Evolutionary conservation across 257 asterid species (phyloP).

Genomic region (Salvia miltiorrhiza): DNA sequence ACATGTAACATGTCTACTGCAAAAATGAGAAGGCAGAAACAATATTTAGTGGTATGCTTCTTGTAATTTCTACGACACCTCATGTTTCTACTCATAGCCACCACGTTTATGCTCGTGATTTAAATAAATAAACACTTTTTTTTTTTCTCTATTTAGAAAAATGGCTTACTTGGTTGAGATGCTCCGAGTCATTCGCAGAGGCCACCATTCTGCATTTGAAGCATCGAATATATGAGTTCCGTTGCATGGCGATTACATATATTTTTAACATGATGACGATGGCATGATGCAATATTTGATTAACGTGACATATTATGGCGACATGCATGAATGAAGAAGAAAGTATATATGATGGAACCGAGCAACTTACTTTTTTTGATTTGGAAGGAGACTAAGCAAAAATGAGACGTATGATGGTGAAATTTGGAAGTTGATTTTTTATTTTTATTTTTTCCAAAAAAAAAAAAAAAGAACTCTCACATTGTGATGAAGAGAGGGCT

Average conservation of each 20-base stretch:
- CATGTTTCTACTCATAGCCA: slow-evolving; percentile 22
- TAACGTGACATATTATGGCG: background rate
- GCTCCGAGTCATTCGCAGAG: slow-evolving; percentile 23
- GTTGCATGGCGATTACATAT: slow-evolving; percentile 16
- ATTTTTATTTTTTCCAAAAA: too few relatives aligned
- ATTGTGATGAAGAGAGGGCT: slow-evolving; percentile 2
- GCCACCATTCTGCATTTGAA: slow-evolving; percentile 36
- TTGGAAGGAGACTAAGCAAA: background rate
- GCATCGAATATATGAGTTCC: background rate
- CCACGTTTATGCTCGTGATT: background rate
- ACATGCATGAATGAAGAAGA: background rate
- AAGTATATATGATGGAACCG: background rate
- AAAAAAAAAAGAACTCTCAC: slow-evolving; percentile 29
- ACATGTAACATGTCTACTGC: slow-evolving; percentile 28
- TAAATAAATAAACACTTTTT: background rate
- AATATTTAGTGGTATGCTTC: background rate
- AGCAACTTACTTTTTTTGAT: background rate
- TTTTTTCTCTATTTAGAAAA: background rate
- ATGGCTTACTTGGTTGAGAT: slow-evolving; percentile 34
- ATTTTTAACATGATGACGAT: too few relatives aligned
- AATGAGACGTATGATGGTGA: background rate
- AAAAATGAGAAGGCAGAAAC: background rate
- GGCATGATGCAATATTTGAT: too few relatives aligned
- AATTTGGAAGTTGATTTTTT: too few relatives aligned
- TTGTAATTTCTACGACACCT: slow-evolving; percentile 18